These are phyloP conservation scores for Microbotryum lychnidis-dioicae DNA, from an alignment of 1,284 basidiomycete species.

Conservation along the genomic window DNA sequence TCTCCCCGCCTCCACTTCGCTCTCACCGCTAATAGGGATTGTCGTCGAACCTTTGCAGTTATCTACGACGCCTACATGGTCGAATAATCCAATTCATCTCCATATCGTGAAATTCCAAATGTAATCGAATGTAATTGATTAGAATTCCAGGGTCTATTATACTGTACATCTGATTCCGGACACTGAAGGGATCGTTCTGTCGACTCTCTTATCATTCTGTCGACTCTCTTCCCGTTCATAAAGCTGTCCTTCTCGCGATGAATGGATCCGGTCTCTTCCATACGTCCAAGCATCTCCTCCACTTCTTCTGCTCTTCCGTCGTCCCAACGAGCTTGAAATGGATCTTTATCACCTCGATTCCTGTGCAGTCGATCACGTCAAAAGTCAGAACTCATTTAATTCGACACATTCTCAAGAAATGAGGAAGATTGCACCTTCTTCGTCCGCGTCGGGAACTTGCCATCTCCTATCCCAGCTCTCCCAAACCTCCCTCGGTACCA, in stretches of 20 bases:
- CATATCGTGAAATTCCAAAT: too few species aligned
- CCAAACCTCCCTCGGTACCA: conserved; percentile 21
- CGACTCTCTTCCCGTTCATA: too few species aligned
- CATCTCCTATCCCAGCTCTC: neutral
- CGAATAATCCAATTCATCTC: conserved; percentile 2
- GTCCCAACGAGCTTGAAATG: conserved; percentile 70
- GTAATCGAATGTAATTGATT: too few species aligned
- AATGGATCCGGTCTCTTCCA: neutral
- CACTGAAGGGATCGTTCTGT: too few species aligned
- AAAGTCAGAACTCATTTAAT: conserved; percentile 52
- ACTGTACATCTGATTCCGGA: too few species aligned
- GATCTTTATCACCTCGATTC: conserved; percentile 66
- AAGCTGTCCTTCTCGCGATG: too few species aligned
- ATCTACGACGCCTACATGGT: conserved; percentile 28
- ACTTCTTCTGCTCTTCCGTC: conserved; percentile 57
- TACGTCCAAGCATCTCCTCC: conserved; percentile 59
- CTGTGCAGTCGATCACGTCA: conserved; percentile 49
- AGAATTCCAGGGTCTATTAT: too few species aligned
- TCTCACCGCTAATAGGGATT: neutral
- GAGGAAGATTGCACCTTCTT: conserved; percentile 15
- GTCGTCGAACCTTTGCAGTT: conserved; percentile 4
- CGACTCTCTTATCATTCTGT: too few species aligned
- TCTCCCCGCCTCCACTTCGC: neutral
- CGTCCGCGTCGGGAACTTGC: conserved; percentile 4
- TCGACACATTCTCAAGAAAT: conserved; percentile 50